Percentiles rank a stretch among this genome's conserved stretches.
Conservation (phyloP, 1,284 basidiomycete species). For the Trametes sp. region DNA sequence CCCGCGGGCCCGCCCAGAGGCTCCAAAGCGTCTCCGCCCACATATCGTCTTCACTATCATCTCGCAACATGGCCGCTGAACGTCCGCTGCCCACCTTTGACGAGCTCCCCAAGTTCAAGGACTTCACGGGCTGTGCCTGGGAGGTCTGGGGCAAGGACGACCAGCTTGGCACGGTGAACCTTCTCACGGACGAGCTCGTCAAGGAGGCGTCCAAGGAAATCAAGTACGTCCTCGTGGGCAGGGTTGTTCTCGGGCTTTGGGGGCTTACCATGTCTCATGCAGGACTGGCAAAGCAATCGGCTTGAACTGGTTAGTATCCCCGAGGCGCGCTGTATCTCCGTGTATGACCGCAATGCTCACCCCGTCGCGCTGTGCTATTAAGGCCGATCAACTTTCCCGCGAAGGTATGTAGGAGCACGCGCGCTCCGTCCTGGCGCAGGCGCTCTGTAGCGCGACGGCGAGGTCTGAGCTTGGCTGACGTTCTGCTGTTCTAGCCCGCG, state of each 20-base stretch:
- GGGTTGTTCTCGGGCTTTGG: neutral
- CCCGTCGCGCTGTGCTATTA: slow-evolving; percentile 1
- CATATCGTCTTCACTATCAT: slow-evolving; percentile 19
- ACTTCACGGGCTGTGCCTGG: slow-evolving; percentile 74
- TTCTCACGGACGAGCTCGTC: slow-evolving; percentile 72
- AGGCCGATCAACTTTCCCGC: slow-evolving; percentile 76
- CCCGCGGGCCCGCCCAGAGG: slow-evolving; percentile 8
- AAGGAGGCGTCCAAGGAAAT: slow-evolving; percentile 68
- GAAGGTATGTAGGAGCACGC: slow-evolving; percentile 49
- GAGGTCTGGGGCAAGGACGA: slow-evolving; percentile 75
- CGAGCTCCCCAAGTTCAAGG: slow-evolving; percentile 64
- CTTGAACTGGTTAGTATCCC: slow-evolving; percentile 62
- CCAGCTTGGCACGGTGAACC: slow-evolving; percentile 74
- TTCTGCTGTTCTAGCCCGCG: slow-evolving; percentile 51
- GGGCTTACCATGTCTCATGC: neutral
- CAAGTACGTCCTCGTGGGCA: slow-evolving; percentile 48
- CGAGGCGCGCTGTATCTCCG: neutral
- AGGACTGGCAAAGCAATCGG: slow-evolving; percentile 65
- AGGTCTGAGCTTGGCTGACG: slow-evolving; percentile 2
- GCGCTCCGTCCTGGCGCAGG: neutral
- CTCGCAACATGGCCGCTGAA: slow-evolving; percentile 14
- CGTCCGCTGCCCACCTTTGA: slow-evolving; percentile 62
- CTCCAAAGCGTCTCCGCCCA: slow-evolving; percentile 17
- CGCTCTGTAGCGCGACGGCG: too few relatives aligned
- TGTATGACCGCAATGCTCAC: slow-evolving; percentile 7